Evolutionary conservation across 768 basidiomycete genomes (phyloP).

Genomic region (Psilocybe sp.): DNA sequence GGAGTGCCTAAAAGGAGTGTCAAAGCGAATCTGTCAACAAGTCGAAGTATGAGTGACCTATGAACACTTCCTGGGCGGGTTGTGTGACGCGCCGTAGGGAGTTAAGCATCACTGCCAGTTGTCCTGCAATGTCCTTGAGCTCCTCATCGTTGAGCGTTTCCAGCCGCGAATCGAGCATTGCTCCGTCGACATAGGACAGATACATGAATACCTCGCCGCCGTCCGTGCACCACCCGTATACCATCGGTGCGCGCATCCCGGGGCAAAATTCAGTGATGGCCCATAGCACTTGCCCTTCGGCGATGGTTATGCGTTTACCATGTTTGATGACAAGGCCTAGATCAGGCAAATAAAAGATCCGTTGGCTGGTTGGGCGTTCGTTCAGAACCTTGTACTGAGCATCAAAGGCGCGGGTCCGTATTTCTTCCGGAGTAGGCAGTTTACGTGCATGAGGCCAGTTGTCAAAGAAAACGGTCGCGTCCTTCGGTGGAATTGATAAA

Average conservation of each 20-base stretch:
- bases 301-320: slow-evolving; percentile 6
- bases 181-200: slow-evolving; percentile 9
- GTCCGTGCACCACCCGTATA: slow-evolving; percentile 13
- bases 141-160: slow-evolving; percentile 2
- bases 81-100: slow-evolving; percentile 9
- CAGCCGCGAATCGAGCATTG: slow-evolving; percentile 6
- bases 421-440: slow-evolving; percentile 6
- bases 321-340: slow-evolving; percentile 11
- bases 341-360: slow-evolving; percentile 4
- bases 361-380: neutral
- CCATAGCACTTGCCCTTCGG: slow-evolving; percentile 14
- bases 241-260: slow-evolving; percentile 7
- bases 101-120: slow-evolving; percentile 5
- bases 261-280: slow-evolving; percentile 3
- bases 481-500: neutral
- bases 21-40: too few relatives aligned
- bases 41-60: slow-evolving; percentile 5
- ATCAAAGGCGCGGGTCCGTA: neutral
- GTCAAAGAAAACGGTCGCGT: neutral
- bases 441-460: slow-evolving; percentile 2
- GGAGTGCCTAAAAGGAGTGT: slow-evolving; percentile 1
- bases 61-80: neutral
- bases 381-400: neutral
- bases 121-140: slow-evolving; percentile 1
- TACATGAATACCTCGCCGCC: slow-evolving; percentile 8